A percentile compares a stretch with the other conserved stretches of the same genome.
phyloP scores from a whole-genome alignment of 2,329 filamentous ascomycete species.

The Gremmenia infestans region DNA sequence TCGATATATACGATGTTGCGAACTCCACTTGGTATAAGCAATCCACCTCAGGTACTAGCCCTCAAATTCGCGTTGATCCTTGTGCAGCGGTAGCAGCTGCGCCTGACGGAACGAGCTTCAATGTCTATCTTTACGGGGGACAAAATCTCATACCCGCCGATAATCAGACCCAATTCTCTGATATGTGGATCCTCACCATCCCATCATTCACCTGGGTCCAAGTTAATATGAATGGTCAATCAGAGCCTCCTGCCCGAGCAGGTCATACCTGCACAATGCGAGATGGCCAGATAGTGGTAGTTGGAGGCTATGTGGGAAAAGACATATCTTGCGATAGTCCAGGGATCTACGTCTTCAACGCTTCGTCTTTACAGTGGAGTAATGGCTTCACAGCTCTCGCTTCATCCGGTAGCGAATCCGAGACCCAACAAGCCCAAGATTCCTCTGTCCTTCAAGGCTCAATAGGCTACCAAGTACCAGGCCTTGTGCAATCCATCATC shows the following conservation, averaged over 20 bases:
- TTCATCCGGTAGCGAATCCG: conserved; percentile 32
- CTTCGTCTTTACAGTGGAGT: conserved; percentile 58
- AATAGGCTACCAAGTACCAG: conserved; percentile 62
- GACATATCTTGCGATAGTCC: conserved; percentile 60
- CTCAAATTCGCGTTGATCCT: conserved; percentile 64
- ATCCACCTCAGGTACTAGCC: conserved; percentile 57
- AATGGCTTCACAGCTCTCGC: conserved; percentile 54
- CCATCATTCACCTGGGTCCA: conserved; percentile 70
- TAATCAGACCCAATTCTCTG: conserved; percentile 55
- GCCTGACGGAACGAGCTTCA: conserved; percentile 68
- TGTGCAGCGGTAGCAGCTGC: conserved; percentile 66
- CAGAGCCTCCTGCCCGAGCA: conserved; percentile 55
- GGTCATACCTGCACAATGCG: conserved; percentile 66
- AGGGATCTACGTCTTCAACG: conserved; percentile 70
- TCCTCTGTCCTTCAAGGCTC: conserved; percentile 48
- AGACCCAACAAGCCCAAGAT: conserved; percentile 27
- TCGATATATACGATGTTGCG: conserved; percentile 75
- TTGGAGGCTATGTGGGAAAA: conserved; percentile 63
- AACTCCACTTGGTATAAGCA: conserved; percentile 70
- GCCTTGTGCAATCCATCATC: conserved; percentile 55
- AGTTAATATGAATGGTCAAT: conserved; percentile 50
- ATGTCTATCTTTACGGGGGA: conserved; percentile 74
- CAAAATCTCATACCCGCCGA: conserved; percentile 64
- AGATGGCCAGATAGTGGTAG: conserved; percentile 65
- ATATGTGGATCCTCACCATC: conserved; percentile 71